Conservation (phyloP, 139 green algal genomes). For the Eudorina sp. region DNA sequence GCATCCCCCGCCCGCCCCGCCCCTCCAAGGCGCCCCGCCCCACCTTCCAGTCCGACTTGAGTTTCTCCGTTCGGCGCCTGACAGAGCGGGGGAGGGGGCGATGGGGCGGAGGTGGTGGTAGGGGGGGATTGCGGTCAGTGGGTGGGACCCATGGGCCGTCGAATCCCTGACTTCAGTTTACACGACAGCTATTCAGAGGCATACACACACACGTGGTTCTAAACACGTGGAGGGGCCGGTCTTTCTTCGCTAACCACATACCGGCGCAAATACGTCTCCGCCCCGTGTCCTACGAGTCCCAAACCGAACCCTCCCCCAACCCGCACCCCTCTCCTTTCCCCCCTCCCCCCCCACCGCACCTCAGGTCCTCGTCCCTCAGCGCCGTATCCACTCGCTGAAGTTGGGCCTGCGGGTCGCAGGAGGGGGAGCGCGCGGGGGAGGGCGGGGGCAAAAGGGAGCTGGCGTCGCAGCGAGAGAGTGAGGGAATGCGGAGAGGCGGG, state of each 20-base stretch:
- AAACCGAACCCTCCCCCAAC: too few species aligned
- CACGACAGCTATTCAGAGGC: too few species aligned
- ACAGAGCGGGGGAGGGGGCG: not conserved
- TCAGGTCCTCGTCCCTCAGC: constrained; percentile 26
- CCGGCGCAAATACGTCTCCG: too few species aligned
- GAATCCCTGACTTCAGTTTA: too few species aligned
- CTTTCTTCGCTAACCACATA: too few species aligned
- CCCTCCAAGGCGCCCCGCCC: not conserved
- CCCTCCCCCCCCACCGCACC: not conserved
- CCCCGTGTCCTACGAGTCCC: too few species aligned
- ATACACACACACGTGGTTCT: too few species aligned
- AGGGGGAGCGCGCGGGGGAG: not conserved
- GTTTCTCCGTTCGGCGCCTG: constrained; percentile 39
- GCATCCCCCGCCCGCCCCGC: not conserved
- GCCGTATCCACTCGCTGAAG: constrained; percentile 10
- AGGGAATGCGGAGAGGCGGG: not conserved
- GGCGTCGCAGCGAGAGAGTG: too few species aligned
- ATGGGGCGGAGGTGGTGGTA: not conserved
- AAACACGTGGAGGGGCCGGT: too few species aligned
- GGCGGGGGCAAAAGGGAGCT: not conserved
- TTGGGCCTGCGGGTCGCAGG: not conserved
- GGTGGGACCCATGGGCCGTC: too few species aligned
- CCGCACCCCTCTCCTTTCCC: too few species aligned
- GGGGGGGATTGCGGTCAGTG: too few species aligned
- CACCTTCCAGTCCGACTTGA: constrained; percentile 73